Evolutionary conservation across 768 basidiomycete species (phyloP), one percentile per base, ranked within the genome.

Genomic region (Leucocoprinus birnbaumii): DNA sequence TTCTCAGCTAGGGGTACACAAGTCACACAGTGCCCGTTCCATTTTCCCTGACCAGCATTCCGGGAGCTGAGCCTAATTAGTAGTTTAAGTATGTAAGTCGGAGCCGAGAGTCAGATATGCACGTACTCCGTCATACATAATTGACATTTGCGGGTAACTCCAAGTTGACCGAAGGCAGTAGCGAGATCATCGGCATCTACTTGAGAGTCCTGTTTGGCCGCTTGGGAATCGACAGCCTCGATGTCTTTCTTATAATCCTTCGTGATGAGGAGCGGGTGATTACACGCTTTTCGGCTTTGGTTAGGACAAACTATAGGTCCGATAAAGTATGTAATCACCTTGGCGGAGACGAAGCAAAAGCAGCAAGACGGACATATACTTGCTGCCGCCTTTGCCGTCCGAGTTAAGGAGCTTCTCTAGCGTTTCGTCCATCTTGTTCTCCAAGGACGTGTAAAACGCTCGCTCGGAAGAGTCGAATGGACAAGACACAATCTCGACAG

Each of bases 291-390:
- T 10, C 8, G 27, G n/a, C 31, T 16, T n/a, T 11, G 13, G 21
- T 48, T 21, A 48, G 31, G n/a, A 48, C 8, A n/a, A 18, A 8
- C 27, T 6, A 48, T 3, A 10, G 5, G 16, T 9, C 18, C 22
- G n/a, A 48, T 24, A 54, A 46, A 26, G 21, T 26, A 49, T 26
- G 49, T 7, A 66, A 78, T 25, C 57, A 89, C 95, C 92, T 80
- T 99, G 96, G 25, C 96, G 85, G 45, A 98, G 76, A 26, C 96
- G 82, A 46, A 97, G 78, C 58, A 91, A 76, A 27, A 91, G 66
- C 14, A 88, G 73, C 61, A 91, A 72, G 4, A 91, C 83, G 34
- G 80, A 80, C 0, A 87, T 89, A 65, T 91, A 90, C 44, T 76
- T 82, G 59, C 79, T 80, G 18, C n/a, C n/a, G n/a, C 83, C 77